Percentiles rank a stretch among this genome's conserved stretches.
phyloP scores from a whole-genome alignment of 2,329 filamentous ascomycete species.

The Blastomyces parvus region DNA sequence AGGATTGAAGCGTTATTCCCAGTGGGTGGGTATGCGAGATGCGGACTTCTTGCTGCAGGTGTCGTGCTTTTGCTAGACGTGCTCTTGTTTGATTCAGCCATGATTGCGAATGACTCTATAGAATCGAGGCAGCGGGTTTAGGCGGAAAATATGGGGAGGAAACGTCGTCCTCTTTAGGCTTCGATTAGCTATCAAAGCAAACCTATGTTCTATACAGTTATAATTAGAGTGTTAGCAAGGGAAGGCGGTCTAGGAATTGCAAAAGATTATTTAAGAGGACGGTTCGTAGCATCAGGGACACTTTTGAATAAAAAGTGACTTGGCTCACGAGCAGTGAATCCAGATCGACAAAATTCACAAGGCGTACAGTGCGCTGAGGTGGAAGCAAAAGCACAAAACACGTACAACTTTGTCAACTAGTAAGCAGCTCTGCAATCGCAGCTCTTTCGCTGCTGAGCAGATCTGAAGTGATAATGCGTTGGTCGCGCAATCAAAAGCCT shows the following conservation, averaged over 20 bases:
- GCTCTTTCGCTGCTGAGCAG: neutral
- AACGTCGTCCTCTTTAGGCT: neutral
- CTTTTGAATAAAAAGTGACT: neutral
- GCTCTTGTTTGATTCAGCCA: constrained; percentile 9
- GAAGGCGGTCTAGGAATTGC: neutral
- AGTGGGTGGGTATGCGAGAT: constrained; percentile 36
- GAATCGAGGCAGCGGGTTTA: neutral
- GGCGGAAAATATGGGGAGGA: neutral
- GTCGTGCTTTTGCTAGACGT: constrained; percentile 2
- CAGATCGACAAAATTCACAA: neutral
- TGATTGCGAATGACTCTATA: neutral
- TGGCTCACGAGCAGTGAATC: neutral
- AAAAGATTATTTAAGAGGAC: neutral
- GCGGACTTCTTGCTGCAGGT: constrained; percentile 29
- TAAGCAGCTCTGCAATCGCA: neutral
- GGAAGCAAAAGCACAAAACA: neutral
- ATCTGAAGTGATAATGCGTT: neutral
- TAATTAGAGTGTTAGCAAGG: neutral
- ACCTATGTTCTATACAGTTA: neutral
- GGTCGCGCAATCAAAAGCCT: neutral
- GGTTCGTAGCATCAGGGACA: neutral
- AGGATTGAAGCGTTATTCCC: constrained; percentile 55
- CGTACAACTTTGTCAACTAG: constrained; percentile 1
- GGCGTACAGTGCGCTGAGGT: neutral
- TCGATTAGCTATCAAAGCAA: neutral